These are phyloP conservation scores for Venturiaceae sp. DNA, from an alignment of 2,329 filamentous ascomycete species.

Conservation along the genomic window DNA sequence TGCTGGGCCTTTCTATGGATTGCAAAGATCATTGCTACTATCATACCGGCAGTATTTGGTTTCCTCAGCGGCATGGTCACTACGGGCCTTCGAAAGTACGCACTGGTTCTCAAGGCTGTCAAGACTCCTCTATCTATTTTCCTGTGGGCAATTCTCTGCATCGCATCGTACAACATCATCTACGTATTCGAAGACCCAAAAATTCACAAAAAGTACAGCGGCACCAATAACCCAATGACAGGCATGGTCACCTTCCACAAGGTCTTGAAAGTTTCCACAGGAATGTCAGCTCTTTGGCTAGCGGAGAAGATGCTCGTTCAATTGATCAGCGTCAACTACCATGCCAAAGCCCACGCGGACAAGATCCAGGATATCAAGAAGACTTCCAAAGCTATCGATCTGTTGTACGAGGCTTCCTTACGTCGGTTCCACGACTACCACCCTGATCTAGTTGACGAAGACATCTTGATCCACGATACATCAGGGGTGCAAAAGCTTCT, in stretches of 20 bases:
- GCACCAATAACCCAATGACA: conserved; percentile 7
- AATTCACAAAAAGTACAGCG: conserved; percentile 10
- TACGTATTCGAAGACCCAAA: conserved; percentile 27
- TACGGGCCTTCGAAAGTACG: conserved; percentile 61
- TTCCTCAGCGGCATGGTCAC: conserved; percentile 64
- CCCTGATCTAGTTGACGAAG: not conserved
- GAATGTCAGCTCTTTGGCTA: not conserved
- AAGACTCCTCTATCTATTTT: conserved; percentile 59
- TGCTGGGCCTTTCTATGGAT: conserved; percentile 56
- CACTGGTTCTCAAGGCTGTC: conserved; percentile 52
- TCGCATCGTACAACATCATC: conserved; percentile 51
- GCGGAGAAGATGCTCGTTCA: not conserved
- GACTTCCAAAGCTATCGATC: not conserved
- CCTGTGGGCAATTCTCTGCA: conserved; percentile 56
- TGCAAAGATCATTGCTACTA: conserved; percentile 54
- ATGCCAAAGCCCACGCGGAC: not conserved
- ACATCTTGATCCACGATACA: not conserved
- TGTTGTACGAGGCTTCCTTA: not conserved
- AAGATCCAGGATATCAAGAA: not conserved
- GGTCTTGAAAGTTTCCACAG: not conserved
- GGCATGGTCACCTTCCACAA: not conserved
- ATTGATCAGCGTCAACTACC: not conserved
- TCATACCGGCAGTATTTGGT: conserved; percentile 51
- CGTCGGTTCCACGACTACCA: not conserved
- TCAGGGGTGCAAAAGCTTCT: not conserved